Conservation (phyloP, 1,284 basidiomycete species). For the Boletellus dicymbophilus region DNA sequence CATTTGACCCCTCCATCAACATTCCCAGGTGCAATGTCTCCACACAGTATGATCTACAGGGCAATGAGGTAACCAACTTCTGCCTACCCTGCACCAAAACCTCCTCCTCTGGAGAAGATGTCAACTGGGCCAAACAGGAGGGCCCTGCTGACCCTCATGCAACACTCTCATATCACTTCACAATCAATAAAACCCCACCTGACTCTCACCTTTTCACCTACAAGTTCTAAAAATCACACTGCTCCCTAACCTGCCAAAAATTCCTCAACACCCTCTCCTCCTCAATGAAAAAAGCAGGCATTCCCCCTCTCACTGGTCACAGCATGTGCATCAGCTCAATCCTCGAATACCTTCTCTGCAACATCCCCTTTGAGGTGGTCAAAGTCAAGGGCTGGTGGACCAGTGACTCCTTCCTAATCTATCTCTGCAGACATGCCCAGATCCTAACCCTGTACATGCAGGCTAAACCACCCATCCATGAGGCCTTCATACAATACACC, state of each 20-base stretch:
- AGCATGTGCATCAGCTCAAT: conserved; percentile 14
- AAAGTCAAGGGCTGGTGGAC: conserved; percentile 7
- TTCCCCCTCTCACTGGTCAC: not conserved
- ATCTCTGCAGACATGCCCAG: conserved; percentile 1
- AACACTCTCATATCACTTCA: not conserved
- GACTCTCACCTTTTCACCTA: not conserved
- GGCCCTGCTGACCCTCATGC: not conserved
- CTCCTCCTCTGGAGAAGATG: not conserved
- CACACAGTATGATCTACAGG: not conserved
- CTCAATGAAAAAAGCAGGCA: not conserved
- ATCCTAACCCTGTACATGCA: conserved; percentile 3
- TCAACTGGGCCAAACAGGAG: not conserved
- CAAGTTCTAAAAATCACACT: too few species aligned
- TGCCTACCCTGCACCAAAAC: not conserved
- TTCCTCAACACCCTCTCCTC: not conserved
- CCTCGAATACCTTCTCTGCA: too few species aligned
- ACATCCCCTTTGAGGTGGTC: conserved; percentile 5
- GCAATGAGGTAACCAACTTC: not conserved
- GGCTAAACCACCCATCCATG: not conserved
- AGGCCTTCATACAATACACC: not conserved
- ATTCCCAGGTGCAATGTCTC: not conserved
- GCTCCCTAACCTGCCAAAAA: not conserved
- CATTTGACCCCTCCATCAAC: not conserved
- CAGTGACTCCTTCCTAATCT: conserved; percentile 3
- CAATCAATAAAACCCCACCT: not conserved